Evolutionary conservation across 768 basidiomycete species (phyloP).

Genomic region (Lactifluus pinguis): DNA sequence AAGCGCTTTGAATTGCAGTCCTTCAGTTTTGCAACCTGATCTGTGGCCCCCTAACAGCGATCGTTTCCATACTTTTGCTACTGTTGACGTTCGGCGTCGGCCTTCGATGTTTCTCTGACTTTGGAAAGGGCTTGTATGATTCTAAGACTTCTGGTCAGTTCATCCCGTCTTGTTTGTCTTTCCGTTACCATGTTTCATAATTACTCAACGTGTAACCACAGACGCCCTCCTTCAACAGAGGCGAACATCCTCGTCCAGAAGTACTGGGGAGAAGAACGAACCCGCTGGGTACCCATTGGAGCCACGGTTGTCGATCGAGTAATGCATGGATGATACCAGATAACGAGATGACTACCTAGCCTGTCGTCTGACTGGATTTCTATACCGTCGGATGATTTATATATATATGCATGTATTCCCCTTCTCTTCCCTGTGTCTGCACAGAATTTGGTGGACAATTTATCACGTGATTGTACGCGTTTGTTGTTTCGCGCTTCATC

Average conservation of each 20-base stretch:
- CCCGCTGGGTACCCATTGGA: conserved; percentile 47
- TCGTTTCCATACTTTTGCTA: conserved; percentile 66
- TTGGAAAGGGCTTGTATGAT: conserved; percentile 64
- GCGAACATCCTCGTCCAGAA: conserved; percentile 12
- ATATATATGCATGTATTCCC: too few species aligned
- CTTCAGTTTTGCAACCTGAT: background rate
- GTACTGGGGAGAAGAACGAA: conserved; percentile 36
- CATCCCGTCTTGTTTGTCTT: conserved; percentile 20
- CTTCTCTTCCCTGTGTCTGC: too few species aligned
- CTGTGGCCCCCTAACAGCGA: conserved; percentile 36
- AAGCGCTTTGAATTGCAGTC: conserved; percentile 22
- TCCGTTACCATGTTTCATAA: background rate
- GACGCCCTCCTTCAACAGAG: conserved; percentile 13
- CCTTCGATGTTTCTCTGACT: conserved; percentile 71
- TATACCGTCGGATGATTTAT: background rate
- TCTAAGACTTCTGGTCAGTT: conserved; percentile 72
- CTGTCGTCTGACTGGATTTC: background rate
- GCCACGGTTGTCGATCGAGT: conserved; percentile 74
- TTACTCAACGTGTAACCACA: background rate
- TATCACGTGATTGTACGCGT: conserved; percentile 1
- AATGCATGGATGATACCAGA: background rate
- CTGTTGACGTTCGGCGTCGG: conserved; percentile 70
- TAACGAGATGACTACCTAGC: background rate
- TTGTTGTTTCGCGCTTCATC: background rate
- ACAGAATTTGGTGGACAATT: too few species aligned